Base-by-base conservation (phyloP, 495 filamentous ascomycete species). In the Neurospora hispaniola region DNA sequence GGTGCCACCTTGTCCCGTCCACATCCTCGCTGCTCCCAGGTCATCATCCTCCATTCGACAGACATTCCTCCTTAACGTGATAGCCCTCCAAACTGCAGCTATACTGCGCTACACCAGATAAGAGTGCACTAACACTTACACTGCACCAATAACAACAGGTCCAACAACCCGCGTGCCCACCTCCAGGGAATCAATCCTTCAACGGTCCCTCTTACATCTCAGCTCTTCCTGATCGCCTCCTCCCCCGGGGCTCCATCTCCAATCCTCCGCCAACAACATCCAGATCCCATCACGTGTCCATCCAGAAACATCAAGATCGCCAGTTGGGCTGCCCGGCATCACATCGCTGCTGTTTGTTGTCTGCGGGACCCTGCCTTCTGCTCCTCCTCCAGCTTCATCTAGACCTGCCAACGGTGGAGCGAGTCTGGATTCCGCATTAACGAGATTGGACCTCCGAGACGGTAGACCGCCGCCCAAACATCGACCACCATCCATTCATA, bases 1-100 rank as follows among this genome's bases (percentile, higher is more conserved):
- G 23, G 23, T 78, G 79, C 76, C 71, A 44, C 35, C 35, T 5
- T 31, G 5, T 38, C 4, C 35, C 6, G 35, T 38, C 5, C 6
- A 38, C 35, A 38, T 6, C 4, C 59, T 41, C 59, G 39, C 35
- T 35, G 20, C 41, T 39, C 59, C 35, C 23, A 23, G 23, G 23
- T 23, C 23, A 23, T 23, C 9, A 23, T 14, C n/a, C 42, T 42
- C 23, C 23, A 23, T 23, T 4, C n/a, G 9, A 23, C 43, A 44
- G 2, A 44, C 43, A 8, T 44, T 18, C 42, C 2, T 31, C 27
- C 27, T 31, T 31, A 31, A 31, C 27, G 27, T 2, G 27, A 31
- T 31, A 31, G 27, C 69, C 41, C 35, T 59, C 41, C 42, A 27
- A 59, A 68, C 39, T 12, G 42, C 35, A 42, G 20, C 27, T 71